Evolutionary conservation across 2,329 filamentous ascomycete genomes (phyloP).

Genomic region (Polytolypa hystricis): DNA sequence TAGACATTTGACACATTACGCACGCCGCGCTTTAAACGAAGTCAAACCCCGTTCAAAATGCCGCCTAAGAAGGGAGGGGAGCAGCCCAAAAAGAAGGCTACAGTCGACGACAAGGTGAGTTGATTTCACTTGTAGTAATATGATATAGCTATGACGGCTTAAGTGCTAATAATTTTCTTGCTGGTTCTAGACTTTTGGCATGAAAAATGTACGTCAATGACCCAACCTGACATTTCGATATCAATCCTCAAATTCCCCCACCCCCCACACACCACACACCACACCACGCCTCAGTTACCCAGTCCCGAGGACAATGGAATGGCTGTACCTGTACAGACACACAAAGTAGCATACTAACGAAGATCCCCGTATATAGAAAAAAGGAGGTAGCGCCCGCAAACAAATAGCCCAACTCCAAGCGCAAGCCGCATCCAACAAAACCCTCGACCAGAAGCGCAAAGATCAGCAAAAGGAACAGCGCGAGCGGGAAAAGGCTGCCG

Average conservation of each 20-base stretch:
- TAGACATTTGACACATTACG: too few relatives aligned
- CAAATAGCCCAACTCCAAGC: constrained; percentile 75
- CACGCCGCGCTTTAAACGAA: too few relatives aligned
- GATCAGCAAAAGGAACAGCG: constrained; percentile 52
- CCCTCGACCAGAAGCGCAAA: constrained; percentile 78
- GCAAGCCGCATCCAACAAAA: constrained; percentile 61
- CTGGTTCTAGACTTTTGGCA: constrained; percentile 65
- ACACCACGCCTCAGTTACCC: not conserved
- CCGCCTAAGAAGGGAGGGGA: constrained; percentile 35
- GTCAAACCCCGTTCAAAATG: too few relatives aligned
- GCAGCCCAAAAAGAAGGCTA: constrained; percentile 37
- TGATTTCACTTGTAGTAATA: not conserved
- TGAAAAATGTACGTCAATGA: constrained; percentile 81
- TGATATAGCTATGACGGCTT: not conserved
- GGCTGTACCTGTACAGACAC: too few relatives aligned
- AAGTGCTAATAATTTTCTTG: constrained; percentile 12
- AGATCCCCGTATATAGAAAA: constrained; percentile 59
- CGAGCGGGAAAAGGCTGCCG: constrained; percentile 82
- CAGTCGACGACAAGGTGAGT: constrained; percentile 66
- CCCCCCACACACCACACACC: not conserved
- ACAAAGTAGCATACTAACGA: not conserved
- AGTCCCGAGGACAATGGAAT: not conserved
- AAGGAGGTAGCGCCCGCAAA: constrained; percentile 80
- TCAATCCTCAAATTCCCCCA: not conserved
- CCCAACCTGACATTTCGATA: too few relatives aligned